Evolutionary conservation across 1,284 basidiomycete species (phyloP).

Genomic region (Sanghuangporus baumii): DNA sequence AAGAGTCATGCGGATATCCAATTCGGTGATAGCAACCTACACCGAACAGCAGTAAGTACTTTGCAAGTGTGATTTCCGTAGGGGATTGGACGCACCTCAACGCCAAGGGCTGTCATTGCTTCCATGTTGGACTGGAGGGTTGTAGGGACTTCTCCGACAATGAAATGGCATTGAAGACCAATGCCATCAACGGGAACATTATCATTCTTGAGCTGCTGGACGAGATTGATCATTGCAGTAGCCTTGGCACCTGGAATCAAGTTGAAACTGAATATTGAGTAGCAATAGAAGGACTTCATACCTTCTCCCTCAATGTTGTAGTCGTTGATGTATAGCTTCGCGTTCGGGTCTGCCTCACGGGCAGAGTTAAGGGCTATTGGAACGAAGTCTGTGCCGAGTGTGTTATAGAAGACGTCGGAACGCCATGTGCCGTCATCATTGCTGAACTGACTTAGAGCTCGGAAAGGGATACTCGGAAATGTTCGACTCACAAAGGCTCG

Average conservation of each 20-base stretch:
- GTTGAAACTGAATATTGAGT: neutral
- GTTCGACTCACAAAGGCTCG: constrained; percentile 16
- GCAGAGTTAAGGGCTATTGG: constrained; percentile 32
- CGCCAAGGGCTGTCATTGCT: constrained; percentile 41
- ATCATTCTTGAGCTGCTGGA: constrained; percentile 34
- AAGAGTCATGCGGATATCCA: constrained; percentile 48
- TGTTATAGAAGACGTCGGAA: constrained; percentile 31
- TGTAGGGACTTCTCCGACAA: constrained; percentile 40
- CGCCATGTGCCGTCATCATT: constrained; percentile 34
- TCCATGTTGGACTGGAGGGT: constrained; percentile 37
- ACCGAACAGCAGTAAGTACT: neutral
- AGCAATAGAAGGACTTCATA: neutral
- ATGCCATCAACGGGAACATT: constrained; percentile 45
- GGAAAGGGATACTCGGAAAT: neutral
- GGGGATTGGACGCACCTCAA: constrained; percentile 33
- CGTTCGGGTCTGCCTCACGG: constrained; percentile 30
- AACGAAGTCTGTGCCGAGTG: constrained; percentile 31
- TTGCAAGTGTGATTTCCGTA: neutral
- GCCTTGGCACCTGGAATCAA: constrained; percentile 33
- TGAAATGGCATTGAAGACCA: constrained; percentile 46
- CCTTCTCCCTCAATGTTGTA: constrained; percentile 30
- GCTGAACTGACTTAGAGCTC: constrained; percentile 6
- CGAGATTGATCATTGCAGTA: constrained; percentile 40
- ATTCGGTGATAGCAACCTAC: constrained; percentile 41
- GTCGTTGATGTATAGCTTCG: constrained; percentile 32